A percentile compares a stretch with the other conserved stretches of the same genome.
Evolutionary conservation across 2,329 filamentous ascomycete genomes (phyloP).

Genomic region (Diaporthe amygdali): DNA sequence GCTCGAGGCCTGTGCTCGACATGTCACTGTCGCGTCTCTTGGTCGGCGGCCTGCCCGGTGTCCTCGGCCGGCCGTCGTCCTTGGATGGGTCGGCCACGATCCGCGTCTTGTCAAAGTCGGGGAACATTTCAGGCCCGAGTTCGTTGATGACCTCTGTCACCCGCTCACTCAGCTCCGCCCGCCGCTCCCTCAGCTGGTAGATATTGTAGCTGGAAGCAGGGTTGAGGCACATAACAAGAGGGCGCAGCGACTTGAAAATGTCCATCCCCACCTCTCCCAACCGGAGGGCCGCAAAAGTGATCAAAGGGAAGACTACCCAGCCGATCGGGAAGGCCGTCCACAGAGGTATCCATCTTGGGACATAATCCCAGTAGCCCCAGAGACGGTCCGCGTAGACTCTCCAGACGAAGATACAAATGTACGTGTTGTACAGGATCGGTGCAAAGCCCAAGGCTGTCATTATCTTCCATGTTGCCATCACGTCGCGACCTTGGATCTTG

Average conservation of each 20-base stretch:
- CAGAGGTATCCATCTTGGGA: conserved; percentile 80
- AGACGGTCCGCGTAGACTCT: conserved; percentile 84
- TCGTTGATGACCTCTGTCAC: conserved; percentile 95
- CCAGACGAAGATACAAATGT: conserved; percentile 74
- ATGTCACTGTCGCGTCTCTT: conserved; percentile 54
- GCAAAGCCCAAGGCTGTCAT: conserved; percentile 85
- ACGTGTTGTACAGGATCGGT: conserved; percentile 81
- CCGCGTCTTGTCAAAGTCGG: conserved; percentile 86
- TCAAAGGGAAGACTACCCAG: conserved; percentile 80
- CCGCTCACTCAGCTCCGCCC: conserved; percentile 76
- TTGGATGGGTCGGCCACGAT: conserved; percentile 65
- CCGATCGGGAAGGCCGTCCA: conserved; percentile 78
- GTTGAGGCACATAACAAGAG: conserved; percentile 82
- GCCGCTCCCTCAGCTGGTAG: conserved; percentile 73
- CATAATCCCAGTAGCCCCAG: conserved; percentile 82
- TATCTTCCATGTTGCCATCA: conserved; percentile 94
- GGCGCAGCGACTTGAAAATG: conserved; percentile 91
- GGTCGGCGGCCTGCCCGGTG: conserved; percentile 30
- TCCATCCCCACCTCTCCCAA: conserved; percentile 99
- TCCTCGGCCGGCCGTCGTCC: conserved; percentile 37
- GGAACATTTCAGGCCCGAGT: conserved; percentile 92
- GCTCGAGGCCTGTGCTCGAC: conserved; percentile 44
- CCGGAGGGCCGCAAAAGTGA: conserved; percentile 91
- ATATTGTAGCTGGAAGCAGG: conserved; percentile 86
- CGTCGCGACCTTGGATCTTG: conserved; percentile 86